Base-by-base conservation (phyloP, 2,329 filamentous ascomycete genomes). In the Exophiala calicioides region DNA sequence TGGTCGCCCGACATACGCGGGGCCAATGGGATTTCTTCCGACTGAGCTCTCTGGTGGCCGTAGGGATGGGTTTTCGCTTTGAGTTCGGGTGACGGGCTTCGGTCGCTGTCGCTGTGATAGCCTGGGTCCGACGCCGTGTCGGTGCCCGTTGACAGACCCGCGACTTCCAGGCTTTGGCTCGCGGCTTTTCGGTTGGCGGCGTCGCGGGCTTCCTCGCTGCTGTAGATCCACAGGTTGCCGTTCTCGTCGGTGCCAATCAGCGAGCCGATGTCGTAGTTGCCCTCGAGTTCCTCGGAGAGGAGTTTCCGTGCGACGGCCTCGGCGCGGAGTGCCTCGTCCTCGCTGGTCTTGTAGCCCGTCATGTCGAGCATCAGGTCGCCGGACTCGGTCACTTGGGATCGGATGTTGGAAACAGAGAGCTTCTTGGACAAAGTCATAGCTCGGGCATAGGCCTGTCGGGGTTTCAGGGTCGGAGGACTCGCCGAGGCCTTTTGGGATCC, bases 161-260 rank as follows among this genome's bases (percentile, higher is more conserved):
- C n/a, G n/a, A n/a, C n/a, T n/a, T n/a, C n/a, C n/a, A 84, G 68
- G 3, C 73, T 70, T 19, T 72, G 72, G 50, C 82, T 64, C 1
- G 72, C 69, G 2, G 76, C 74, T 59, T 77, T 75, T 27, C 85
- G 84, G 72, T 85, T 85, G 23, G 91, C 91, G 5, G 87, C 86
- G 60, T 93, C 86, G 63, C 96, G 97, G 18, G 93, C 90, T 62
- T 95, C 90, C 66, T 97, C 90, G 60, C 90, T 97, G 69, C 90
- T 93, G 71, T 98, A 98, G 57, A 98, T 97, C 91, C 93, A 97
- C n/a, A 98, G 76, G 61, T 98, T 98, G 5, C 93, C 93, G 50
- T 93, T 83, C 62, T 95, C 90, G 63, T 98, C 93, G 33, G 93
- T 91, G 9, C 90, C 93, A 59, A 98, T 95, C 21, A 98, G 76